These are phyloP conservation scores for Suhomyces kunorum DNA, from an alignment of 1,139 yeast genomes.

Conservation along the genomic window DNA sequence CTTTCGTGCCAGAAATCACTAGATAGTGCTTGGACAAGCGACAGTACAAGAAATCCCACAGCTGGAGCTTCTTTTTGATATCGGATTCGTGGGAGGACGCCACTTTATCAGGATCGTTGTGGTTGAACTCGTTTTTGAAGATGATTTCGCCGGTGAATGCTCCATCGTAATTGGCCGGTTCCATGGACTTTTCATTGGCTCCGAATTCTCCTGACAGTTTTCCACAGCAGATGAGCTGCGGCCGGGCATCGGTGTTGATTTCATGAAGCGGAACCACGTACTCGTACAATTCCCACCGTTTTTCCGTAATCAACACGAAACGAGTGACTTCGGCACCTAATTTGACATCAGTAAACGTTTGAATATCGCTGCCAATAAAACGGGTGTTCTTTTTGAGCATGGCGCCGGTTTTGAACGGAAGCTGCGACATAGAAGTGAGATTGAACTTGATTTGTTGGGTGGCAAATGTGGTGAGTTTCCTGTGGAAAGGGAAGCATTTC, in stretches of 20 bases:
- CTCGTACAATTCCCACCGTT: constrained; percentile 71
- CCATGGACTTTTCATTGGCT: constrained; percentile 37
- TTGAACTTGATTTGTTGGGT: constrained; percentile 60
- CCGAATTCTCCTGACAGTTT: constrained; percentile 70
- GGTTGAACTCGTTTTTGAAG: constrained; percentile 38
- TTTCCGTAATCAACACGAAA: constrained; percentile 65
- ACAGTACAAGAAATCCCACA: constrained; percentile 71
- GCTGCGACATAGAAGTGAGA: constrained; percentile 29
- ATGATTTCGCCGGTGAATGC: constrained; percentile 26
- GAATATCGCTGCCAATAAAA: constrained; percentile 62
- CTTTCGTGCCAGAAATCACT: constrained; percentile 73
- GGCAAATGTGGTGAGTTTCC: constrained; percentile 63
- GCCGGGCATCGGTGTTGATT: constrained; percentile 42
- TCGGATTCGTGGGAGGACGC: constrained; percentile 20
- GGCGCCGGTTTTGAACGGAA: constrained; percentile 42
- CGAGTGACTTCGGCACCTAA: constrained; percentile 52
- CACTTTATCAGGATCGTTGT: constrained; percentile 18
- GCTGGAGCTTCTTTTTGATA: constrained; percentile 31
- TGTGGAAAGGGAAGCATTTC: constrained; percentile 79
- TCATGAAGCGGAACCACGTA: constrained; percentile 30
- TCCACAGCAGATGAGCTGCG: constrained; percentile 67
- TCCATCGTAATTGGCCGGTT: constrained; percentile 22
- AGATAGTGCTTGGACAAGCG: constrained; percentile 60
- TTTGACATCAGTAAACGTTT: constrained; percentile 38
- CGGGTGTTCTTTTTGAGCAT: constrained; percentile 44